phyloP scores from a whole-genome alignment of 2,329 filamentous ascomycete genomes.

The Corinectria fuckeliana region DNA sequence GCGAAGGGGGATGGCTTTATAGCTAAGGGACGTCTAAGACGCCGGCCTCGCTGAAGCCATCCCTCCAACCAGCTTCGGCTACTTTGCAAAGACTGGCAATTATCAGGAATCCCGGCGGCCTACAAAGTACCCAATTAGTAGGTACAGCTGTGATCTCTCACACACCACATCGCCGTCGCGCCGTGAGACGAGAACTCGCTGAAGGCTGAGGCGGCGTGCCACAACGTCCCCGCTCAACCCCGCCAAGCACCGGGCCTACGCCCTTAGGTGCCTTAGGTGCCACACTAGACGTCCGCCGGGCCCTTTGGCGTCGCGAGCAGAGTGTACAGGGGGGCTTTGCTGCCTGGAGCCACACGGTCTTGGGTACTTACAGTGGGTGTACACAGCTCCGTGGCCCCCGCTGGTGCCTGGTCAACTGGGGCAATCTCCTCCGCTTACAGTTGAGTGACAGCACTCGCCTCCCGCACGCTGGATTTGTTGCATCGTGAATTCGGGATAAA shows the following conservation, averaged over 20 bases:
- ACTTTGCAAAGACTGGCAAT: too few relatives aligned
- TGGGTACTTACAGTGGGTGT: too few relatives aligned
- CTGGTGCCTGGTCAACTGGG: slow-evolving; percentile 33
- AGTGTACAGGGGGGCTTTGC: slow-evolving; percentile 25
- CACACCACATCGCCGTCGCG: slow-evolving; percentile 1
- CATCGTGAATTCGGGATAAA: slow-evolving; percentile 28
- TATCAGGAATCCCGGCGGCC: too few relatives aligned
- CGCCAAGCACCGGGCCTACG: too few relatives aligned
- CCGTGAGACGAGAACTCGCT: neutral
- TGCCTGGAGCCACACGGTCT: slow-evolving; percentile 31
- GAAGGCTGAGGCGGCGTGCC: neutral
- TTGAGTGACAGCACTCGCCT: too few relatives aligned
- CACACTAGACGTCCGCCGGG: too few relatives aligned
- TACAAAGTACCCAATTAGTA: neutral
- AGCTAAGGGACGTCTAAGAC: slow-evolving; percentile 9
- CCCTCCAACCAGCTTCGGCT: slow-evolving; percentile 8
- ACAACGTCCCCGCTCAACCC: too few relatives aligned
- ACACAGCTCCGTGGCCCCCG: slow-evolving; percentile 16
- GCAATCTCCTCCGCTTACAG: neutral
- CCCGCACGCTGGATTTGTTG: slow-evolving; percentile 9
- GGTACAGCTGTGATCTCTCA: neutral
- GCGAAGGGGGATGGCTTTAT: slow-evolving; percentile 28
- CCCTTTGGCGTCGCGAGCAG: neutral
- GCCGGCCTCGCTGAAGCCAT: slow-evolving; percentile 23
- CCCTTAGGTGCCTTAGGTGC: too few relatives aligned